Base-by-base conservation (phyloP, 192 early-diverging fungal genomes). In the Entophlyctis luteolus region DNA sequence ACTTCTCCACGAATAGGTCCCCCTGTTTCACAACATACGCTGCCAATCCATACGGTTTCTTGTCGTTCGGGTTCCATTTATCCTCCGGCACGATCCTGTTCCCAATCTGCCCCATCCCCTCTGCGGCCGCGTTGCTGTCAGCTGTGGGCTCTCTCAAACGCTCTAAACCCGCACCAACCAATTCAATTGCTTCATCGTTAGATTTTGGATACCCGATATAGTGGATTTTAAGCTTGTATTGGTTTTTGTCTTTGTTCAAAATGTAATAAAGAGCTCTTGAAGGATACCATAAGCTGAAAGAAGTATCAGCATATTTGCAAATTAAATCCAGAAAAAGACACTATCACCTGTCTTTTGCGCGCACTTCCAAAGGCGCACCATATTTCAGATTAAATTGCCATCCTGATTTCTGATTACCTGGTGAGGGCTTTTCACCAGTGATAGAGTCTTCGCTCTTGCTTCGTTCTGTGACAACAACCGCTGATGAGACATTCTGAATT, bases 141-240 rank as follows among this genome's bases (percentile, higher is more conserved):
- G 22, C 20, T 6, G 10, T 52, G 49, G 20, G 5, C 5, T 5
- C 10, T 52, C 49, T 52, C 49, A 52, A 52, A 20, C 5, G 39
- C 14, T n/a, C 58, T 14, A 37, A 45, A 22, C 25, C 22, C 14
- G 22, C 39, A 12, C 14, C 20, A n/a, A 23, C 8, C 8, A 60
- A 22, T 8, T 42, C 58, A 42, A 60, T 46, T 10, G 29, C 20
- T 42, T 60, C 58, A 28, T 60, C 58, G n/a, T 28, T 46, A 22
- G 39, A 6, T 45, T 60, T 60, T 18, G 58, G 6, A 46, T 60
- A 60, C 27, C 58, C 58, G 18, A 60, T 45, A 28, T 60, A 60
- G 25, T 60, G 58, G 2, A 60, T n/a, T 25, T 60, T 60, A 12
- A 60, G n/a, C 39, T 60, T 60, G 58, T 60, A 60, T 3, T 20